These are phyloP conservation scores for Nicotiana attenuata DNA, from an alignment of 257 asterid species.

Conservation along the genomic window DNA sequence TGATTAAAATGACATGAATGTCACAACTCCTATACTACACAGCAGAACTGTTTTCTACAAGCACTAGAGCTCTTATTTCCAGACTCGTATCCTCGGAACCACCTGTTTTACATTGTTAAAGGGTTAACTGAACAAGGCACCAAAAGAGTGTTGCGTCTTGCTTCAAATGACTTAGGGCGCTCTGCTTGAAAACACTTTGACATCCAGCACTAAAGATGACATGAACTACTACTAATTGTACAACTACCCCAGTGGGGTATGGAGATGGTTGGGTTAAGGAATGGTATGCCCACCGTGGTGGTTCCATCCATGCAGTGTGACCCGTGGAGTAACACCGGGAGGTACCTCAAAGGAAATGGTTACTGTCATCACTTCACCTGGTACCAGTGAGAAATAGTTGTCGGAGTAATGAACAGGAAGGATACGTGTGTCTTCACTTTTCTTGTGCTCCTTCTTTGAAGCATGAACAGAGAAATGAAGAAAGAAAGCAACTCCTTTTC, in stretches of 20 bases:
- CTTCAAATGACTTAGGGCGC: too few species aligned
- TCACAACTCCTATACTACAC: neutral
- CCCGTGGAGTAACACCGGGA: slow-evolving; percentile 47
- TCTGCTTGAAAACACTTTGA: neutral
- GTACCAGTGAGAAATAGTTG: slow-evolving; percentile 90
- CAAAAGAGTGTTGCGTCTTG: neutral
- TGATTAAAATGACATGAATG: neutral
- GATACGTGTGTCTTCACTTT: slow-evolving; percentile 61
- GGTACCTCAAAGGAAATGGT: slow-evolving; percentile 72
- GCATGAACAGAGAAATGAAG: slow-evolving; percentile 78
- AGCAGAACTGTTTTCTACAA: neutral
- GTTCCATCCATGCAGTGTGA: slow-evolving; percentile 70
- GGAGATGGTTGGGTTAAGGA: slow-evolving; percentile 20
- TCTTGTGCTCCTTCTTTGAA: slow-evolving; percentile 31
- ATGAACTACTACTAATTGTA: neutral
- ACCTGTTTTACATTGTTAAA: neutral
- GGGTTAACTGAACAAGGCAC: neutral
- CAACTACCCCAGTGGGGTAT: neutral
- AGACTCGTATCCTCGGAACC: neutral
- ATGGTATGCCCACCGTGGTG: slow-evolving; percentile 32
- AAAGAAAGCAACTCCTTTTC: slow-evolving; percentile 76
- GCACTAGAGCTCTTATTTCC: neutral
- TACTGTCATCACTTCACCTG: slow-evolving; percentile 70
- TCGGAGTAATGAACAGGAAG: slow-evolving; percentile 92
- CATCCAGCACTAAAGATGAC: neutral